Base-by-base conservation (phyloP, 1,284 basidiomycete genomes). In the Butyriboletus pseudospeciosus region DNA sequence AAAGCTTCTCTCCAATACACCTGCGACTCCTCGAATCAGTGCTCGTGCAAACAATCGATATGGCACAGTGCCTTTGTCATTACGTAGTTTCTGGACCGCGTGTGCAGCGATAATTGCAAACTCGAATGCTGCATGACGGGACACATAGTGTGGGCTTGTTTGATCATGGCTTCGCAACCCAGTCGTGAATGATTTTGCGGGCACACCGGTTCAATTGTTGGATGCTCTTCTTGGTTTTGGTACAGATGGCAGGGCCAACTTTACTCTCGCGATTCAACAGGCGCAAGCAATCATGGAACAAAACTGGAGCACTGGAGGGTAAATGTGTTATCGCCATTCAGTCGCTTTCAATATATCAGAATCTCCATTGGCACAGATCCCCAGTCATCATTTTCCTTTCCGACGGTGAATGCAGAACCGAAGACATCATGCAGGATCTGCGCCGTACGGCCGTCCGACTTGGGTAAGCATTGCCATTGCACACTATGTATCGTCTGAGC, bases 351-450 rank as follows among this genome's bases (percentile, higher is more conserved):
- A 1, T 12, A 30, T 30, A 34, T 34, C 12, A 20, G 36, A 49
- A 17, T 36, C 25, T 9, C 25, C 4, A 10, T 20, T 14, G 50
- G 14, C 13, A 17, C 25, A 84, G 83, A 52, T 64, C 71, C 0
- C 84, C 83, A 0, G 76, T 86, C n/a, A 68, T 85, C n/a, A 76
- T 86, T 32, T 85, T 85, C 65, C 71, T 86, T 17, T 85, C 83
- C 0, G 83, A 83, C 54, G 84, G 83, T 0, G 77, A 81, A 66
- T 77, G 77, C 51, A 34, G 45, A 2, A 70, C 79, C 20, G 53
- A 53, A 0, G 79, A 84, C 1, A 64, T 66, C 0, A 68, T 83
- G 52, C 76, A 79, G 26, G 73, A 76, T 55, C 48, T 84, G 3
- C 79, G 79, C 57, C 73, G 74, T 7, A 58, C 72, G 2, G 75